These are phyloP conservation scores for Postia placenta DNA, from an alignment of 768 basidiomycete genomes.

Conservation along the genomic window DNA sequence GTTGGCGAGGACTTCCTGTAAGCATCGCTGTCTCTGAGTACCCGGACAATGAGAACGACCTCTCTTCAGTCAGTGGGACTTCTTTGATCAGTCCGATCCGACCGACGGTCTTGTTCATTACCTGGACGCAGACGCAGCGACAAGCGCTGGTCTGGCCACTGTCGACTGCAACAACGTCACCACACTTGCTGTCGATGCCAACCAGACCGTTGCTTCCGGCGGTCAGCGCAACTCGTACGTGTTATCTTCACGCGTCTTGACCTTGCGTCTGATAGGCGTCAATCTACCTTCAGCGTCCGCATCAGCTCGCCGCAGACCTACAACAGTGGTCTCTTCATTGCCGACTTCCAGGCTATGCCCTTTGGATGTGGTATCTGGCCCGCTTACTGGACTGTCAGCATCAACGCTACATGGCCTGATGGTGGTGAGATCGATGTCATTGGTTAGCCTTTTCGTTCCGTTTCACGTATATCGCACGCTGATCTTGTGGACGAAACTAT, in stretches of 20 bases:
- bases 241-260: neutral
- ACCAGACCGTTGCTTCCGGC: conserved; percentile 39
- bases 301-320: conserved; percentile 60
- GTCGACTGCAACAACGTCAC: conserved; percentile 53
- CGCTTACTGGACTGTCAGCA: conserved; percentile 46
- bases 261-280: neutral
- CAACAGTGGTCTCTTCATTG: conserved; percentile 65
- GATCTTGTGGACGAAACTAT: neutral
- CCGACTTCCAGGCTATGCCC: conserved; percentile 68
- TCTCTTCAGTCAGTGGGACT: conserved; percentile 55
- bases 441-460: conserved; percentile 11
- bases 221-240: conserved; percentile 49
- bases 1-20: conserved; percentile 59
- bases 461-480: neutral
- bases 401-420: conserved; percentile 20
- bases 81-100: conserved; percentile 58
- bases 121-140: conserved; percentile 40
- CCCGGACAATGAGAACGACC: neutral
- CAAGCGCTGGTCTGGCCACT: conserved; percentile 48
- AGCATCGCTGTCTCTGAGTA: conserved; percentile 16
- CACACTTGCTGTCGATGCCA: conserved; percentile 59
- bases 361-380: conserved; percentile 60
- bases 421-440: conserved; percentile 25
- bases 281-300: conserved; percentile 44
- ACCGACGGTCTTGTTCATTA: conserved; percentile 68